Evolutionary conservation across 1,284 basidiomycete genomes (phyloP), one percentile per base, ranked within the genome.

Genomic region (Somion occarium): DNA sequence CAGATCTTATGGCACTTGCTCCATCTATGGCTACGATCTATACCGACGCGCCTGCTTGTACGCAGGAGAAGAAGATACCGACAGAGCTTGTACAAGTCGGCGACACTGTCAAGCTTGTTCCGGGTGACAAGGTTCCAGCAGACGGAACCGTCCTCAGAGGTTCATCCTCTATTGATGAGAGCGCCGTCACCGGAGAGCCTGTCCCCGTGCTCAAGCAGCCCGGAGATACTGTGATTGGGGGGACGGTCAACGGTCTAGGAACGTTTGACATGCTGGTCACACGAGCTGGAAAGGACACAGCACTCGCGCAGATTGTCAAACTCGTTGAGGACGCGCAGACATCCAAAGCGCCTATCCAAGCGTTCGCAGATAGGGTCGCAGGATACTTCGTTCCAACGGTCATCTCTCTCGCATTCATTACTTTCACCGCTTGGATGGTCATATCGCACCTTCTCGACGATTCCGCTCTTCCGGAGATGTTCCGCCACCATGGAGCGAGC

Each of bases 311-410:
- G 71, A 98, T 99, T 56, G 96, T 99, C 56, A 86, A 85, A 62
- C 85, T 99, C 51, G 97, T 99, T 55, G 93, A 98, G 65, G 95
- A 99, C 48, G 97, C 97, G 0, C 97, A 99, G 71, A 98, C 95
- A 1, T 90, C 85, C 55, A 99, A 99, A 69, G 96, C 97, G 1
- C 97, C 97, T 2, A 98, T 99, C 56, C 97, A 99, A 66, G 91
- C 90, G 4, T 98, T 98, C 67, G 95, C 95, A 1, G 97, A 99
- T 69, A 83, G 80, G 46, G 85, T 98, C 27, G 96, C 97, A 0
- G 97, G 96, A 11, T 86, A 88, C 70, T 99, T 99, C 68, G 96
- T 99, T 0, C 97, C 97, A 0, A 74, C 83, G 11, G 95, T 99
- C 62, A 87, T 99, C 60, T 75, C 81, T 0, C 84, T 99, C 26